Evolutionary conservation across 2,329 filamentous ascomycete species (phyloP).

Genomic region (Trichoderma sp.): DNA sequence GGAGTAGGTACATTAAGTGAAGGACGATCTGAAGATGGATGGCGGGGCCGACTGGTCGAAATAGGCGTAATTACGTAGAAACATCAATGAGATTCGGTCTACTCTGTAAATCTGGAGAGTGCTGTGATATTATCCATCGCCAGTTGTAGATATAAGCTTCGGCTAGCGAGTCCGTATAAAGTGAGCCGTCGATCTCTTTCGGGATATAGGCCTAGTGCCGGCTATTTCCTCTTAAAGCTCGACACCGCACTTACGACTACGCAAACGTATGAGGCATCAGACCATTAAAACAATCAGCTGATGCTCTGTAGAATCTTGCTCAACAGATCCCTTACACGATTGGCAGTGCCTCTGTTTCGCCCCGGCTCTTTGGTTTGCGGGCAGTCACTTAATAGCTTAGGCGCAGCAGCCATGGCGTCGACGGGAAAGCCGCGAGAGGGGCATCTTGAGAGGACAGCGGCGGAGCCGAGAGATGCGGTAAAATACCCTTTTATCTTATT

Average conservation of each 20-base stretch:
- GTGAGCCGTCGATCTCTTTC: background rate
- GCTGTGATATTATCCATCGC: background rate
- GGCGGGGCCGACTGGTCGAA: background rate
- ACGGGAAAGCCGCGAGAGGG: background rate
- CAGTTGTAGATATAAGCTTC: background rate
- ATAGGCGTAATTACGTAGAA: constrained; percentile 4
- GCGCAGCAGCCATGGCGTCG: background rate
- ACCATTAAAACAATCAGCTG: background rate
- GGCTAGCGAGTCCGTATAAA: background rate
- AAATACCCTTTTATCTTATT: background rate
- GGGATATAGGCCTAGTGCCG: background rate
- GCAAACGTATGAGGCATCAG: background rate
- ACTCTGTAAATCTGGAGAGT: background rate
- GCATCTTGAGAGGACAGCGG: constrained; percentile 53
- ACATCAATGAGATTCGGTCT: constrained; percentile 12
- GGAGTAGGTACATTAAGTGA: constrained; percentile 4
- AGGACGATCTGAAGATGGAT: constrained; percentile 2
- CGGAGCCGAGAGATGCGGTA: constrained; percentile 68
- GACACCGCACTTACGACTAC: background rate
- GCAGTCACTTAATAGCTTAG: background rate
- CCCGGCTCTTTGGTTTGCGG: background rate
- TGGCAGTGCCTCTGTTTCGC: background rate
- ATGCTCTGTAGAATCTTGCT: background rate
- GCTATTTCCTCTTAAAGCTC: background rate
- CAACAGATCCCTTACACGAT: background rate